Evolutionary conservation across 805 yeast genomes (phyloP).

Genomic region (Candida adriatica): DNA sequence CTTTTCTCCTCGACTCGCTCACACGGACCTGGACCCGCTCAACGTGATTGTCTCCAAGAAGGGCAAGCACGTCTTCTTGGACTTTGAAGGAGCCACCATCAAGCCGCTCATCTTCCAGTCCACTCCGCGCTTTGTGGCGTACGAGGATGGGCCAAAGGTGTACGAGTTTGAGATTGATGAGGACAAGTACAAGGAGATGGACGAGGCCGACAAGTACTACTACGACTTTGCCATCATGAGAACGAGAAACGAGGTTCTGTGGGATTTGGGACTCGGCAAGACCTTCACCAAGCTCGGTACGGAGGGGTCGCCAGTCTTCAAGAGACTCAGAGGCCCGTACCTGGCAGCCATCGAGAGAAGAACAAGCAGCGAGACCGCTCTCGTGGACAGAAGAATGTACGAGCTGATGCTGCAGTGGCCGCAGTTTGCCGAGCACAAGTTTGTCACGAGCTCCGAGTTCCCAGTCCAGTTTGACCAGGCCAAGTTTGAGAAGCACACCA

Average conservation of each 20-base stretch:
- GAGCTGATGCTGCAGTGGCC: constrained; percentile 68
- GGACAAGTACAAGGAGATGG: constrained; percentile 59
- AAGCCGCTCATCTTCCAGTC: constrained; percentile 77
- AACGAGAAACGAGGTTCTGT: constrained; percentile 84
- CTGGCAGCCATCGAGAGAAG: constrained; percentile 53
- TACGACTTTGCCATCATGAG: constrained; percentile 81
- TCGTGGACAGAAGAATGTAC: constrained; percentile 59
- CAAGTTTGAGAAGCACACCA: constrained; percentile 51
- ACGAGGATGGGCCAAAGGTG: constrained; percentile 77
- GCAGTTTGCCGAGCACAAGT: constrained; percentile 48
- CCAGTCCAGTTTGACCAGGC: constrained; percentile 59
- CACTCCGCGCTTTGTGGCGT: constrained; percentile 78
- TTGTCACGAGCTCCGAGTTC: constrained; percentile 43
- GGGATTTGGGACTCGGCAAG: constrained; percentile 73
- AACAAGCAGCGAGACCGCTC: constrained; percentile 48
- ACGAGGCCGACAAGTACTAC: constrained; percentile 69
- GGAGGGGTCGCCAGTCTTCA: constrained; percentile 75
- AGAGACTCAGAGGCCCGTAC: constrained; percentile 62
- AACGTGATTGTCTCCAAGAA: constrained; percentile 54
- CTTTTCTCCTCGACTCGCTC: constrained; percentile 63
- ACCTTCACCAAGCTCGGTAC: constrained; percentile 65
- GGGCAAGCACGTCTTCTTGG: constrained; percentile 49
- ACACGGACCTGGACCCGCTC: constrained; percentile 89
- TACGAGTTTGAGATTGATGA: constrained; percentile 70
- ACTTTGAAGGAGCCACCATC: constrained; percentile 74